Percentiles rank a stretch among this genome's conserved stretches.
Conservation (phyloP, 1,284 basidiomycete species). For the Psilocybe mexicana region DNA sequence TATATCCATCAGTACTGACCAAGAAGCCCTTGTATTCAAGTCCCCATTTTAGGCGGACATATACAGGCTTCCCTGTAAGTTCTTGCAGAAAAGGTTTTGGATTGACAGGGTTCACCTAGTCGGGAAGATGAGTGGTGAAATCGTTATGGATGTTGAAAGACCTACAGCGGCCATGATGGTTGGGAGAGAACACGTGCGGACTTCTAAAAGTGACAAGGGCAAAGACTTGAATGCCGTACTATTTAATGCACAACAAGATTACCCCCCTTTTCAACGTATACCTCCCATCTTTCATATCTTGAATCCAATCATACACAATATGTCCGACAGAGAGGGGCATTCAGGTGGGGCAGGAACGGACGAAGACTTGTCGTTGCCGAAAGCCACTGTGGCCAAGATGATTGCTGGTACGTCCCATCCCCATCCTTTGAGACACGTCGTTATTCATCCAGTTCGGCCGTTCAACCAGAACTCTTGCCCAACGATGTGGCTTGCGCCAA, state of each 20-base stretch:
- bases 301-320: constrained; percentile 31
- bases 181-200: constrained; percentile 53
- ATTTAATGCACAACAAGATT: not conserved
- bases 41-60: constrained; percentile 97
- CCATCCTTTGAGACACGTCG: constrained; percentile 7
- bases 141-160: constrained; percentile 24
- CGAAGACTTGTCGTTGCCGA: constrained; percentile 93
- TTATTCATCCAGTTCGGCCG: constrained; percentile 5
- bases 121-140: constrained; percentile 16
- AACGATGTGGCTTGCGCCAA: constrained; percentile 91
- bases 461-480: constrained; percentile 80
- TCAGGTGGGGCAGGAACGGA: constrained; percentile 63
- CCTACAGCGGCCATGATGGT: constrained; percentile 60
- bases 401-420: constrained; percentile 70
- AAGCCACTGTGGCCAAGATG: constrained; percentile 97
- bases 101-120: constrained; percentile 89
- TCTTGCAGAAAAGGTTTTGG: constrained; percentile 99
- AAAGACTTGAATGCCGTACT: not conserved
- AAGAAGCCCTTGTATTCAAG: constrained; percentile 99
- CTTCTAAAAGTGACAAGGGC: constrained; percentile 40
- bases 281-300: not conserved
- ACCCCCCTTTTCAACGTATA: not conserved
- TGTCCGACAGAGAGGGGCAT: constrained; percentile 87
- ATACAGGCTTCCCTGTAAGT: constrained; percentile 95
- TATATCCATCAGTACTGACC: constrained; percentile 98